These are phyloP conservation scores for Epichloe scottii DNA, from an alignment of 2,329 filamentous ascomycete genomes.

Conservation along the genomic window DNA sequence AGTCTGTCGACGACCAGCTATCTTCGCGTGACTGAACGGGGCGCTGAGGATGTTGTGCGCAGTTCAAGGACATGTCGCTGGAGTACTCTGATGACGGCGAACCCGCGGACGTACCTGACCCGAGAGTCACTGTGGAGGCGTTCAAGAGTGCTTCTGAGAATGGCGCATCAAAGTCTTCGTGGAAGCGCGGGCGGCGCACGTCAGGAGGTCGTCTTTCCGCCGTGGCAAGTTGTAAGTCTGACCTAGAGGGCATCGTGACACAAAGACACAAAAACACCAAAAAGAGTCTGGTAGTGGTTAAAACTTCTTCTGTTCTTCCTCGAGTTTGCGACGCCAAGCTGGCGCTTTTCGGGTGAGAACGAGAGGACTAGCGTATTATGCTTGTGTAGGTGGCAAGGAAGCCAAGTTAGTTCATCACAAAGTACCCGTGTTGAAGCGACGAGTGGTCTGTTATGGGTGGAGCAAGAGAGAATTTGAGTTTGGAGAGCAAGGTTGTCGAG, in stretches of 20 bases:
- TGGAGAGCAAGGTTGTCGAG: neutral
- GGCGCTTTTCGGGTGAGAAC: too few species aligned
- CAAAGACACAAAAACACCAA: neutral
- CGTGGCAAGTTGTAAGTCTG: slow-evolving; percentile 9
- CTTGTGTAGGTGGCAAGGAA: too few species aligned
- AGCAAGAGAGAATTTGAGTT: neutral
- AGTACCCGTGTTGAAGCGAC: too few species aligned
- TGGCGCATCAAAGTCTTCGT: slow-evolving; percentile 26
- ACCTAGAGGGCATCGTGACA: slow-evolving; percentile 16
- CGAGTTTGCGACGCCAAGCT: too few species aligned
- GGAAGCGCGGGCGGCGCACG: slow-evolving; percentile 21
- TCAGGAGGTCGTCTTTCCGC: slow-evolving; percentile 6
- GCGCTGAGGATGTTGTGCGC: neutral
- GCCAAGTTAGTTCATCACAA: too few species aligned
- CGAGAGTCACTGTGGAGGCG: slow-evolving; percentile 16
- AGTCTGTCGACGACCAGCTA: slow-evolving; percentile 16
- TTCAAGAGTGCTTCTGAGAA: slow-evolving; percentile 24
- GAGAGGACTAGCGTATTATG: too few species aligned
- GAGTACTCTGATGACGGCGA: slow-evolving; percentile 4
- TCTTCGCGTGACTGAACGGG: slow-evolving; percentile 10
- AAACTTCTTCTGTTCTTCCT: neutral
- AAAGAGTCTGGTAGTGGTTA: neutral
- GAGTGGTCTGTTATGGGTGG: too few species aligned
- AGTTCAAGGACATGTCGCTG: neutral
- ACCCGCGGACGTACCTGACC: slow-evolving; percentile 10